Percentiles rank a stretch among this genome's conserved stretches.
phyloP scores from a whole-genome alignment of 164 flowering plant genomes.

The Stephania yunnanensis region DNA sequence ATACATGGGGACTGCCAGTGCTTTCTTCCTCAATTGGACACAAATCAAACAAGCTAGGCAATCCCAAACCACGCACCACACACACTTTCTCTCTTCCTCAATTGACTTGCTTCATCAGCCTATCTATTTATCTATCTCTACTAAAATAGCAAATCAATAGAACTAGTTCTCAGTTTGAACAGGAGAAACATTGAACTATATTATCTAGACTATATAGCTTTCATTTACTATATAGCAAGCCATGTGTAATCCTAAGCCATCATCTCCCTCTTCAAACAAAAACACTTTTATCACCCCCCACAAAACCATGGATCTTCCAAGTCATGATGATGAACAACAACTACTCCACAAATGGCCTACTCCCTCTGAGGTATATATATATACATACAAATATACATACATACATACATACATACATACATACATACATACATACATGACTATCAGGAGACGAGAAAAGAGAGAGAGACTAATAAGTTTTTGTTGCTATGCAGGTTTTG shows the following conservation, averaged over 20 bases:
- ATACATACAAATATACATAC: neutral
- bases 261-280: conserved; percentile 37
- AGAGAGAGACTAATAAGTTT: neutral
- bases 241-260: conserved; percentile 61
- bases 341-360: conserved; percentile 75
- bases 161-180: neutral
- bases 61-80: neutral
- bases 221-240: neutral
- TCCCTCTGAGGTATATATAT: conserved; percentile 54
- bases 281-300: conserved; percentile 32
- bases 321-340: conserved; percentile 19
- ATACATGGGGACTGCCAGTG: conserved; percentile 19
- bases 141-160: no score
- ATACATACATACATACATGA: no score
- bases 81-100: no score
- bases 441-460: no score
- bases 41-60: neutral
- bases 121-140: no score
- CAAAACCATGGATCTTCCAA: conserved; percentile 29
- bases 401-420: no score
- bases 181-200: neutral
- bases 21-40: conserved; percentile 8
- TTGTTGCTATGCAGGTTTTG: conserved; percentile 39
- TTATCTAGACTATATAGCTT: neutral
- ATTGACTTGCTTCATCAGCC: no score